Conservation (phyloP, 2,329 filamentous ascomycete genomes). For the Aspergillus calidoustus region DNA sequence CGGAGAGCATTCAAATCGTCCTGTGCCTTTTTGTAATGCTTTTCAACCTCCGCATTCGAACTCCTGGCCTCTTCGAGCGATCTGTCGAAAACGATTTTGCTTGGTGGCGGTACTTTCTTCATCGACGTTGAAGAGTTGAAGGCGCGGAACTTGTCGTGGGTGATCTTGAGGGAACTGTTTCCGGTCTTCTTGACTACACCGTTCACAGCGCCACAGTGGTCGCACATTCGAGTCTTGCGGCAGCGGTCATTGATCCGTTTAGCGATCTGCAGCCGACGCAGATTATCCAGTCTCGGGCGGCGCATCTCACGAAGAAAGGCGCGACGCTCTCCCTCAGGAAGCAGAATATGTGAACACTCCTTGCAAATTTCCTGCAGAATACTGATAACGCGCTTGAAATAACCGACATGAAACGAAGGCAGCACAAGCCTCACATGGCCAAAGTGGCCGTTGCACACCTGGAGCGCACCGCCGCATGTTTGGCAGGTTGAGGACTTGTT, state of each 20-base stretch:
- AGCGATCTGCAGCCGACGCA: conserved; percentile 79
- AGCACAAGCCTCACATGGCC: conserved; percentile 89
- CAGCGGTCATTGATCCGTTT: conserved; percentile 91
- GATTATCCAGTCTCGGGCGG: conserved; percentile 80
- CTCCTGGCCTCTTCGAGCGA: conserved; percentile 82
- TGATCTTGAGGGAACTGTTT: conserved; percentile 80
- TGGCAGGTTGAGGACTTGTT: conserved; percentile 78
- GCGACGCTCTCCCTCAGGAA: conserved; percentile 79
- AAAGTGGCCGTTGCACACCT: conserved; percentile 92
- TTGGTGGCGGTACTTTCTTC: conserved; percentile 79
- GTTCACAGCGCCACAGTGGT: conserved; percentile 79
- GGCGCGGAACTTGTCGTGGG: conserved; percentile 87
- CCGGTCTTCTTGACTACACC: conserved; percentile 90
- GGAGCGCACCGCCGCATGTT: conserved; percentile 80
- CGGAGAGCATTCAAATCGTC: conserved; percentile 91
- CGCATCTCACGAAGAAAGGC: conserved; percentile 79
- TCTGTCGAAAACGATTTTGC: conserved; percentile 82
- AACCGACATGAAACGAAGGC: conserved; percentile 94
- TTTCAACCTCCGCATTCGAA: conserved; percentile 80
- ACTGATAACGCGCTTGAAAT: conserved; percentile 88
- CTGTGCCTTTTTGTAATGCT: conserved; percentile 87
- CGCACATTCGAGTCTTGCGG: conserved; percentile 81
- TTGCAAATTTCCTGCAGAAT: conserved; percentile 97
- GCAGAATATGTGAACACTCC: conserved; percentile 81
- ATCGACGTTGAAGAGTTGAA: conserved; percentile 88